A percentile compares a stretch with the other conserved stretches of the same genome.
Conservation (phyloP, 2,329 filamentous ascomycete species). For the Penicillium brasilianum region DNA sequence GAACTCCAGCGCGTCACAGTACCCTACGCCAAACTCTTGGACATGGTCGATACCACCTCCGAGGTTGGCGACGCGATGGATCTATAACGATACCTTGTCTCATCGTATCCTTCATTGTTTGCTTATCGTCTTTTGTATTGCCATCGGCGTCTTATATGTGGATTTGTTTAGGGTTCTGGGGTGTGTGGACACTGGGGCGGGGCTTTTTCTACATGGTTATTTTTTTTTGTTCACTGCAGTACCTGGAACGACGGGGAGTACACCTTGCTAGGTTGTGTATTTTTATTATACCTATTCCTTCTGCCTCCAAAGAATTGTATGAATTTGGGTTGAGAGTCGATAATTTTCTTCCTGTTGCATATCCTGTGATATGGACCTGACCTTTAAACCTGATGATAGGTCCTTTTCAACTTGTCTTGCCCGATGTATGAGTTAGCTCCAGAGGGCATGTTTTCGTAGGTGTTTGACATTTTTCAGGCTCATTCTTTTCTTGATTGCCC, state of each 20-base stretch:
- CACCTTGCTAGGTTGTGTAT: not conserved
- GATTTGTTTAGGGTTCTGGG: slow-evolving; percentile 14
- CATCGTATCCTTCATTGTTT: slow-evolving; percentile 1
- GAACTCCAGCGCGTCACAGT: slow-evolving; percentile 94
- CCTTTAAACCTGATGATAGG: no score
- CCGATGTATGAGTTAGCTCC: no score
- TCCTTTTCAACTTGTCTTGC: no score
- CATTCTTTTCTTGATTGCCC: no score
- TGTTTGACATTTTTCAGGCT: no score
- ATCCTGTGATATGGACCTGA: no score
- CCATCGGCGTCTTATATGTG: slow-evolving; percentile 29
- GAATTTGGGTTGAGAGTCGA: not conserved
- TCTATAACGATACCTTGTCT: slow-evolving; percentile 30
- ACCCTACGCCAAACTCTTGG: slow-evolving; percentile 85
- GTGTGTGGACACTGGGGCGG: not conserved
- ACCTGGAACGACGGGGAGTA: not conserved
- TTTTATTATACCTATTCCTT: slow-evolving; percentile 1
- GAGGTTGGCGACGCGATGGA: slow-evolving; percentile 45
- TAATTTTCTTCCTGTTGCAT: not conserved
- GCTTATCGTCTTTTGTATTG: not conserved
- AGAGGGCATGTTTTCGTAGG: no score
- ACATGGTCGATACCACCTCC: slow-evolving; percentile 50
- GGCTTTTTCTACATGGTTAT: slow-evolving; percentile 16
- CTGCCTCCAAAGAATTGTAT: not conserved
- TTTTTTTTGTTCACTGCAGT: not conserved